Evolutionary conservation across 2,329 filamentous ascomycete genomes (phyloP).

Genomic region (Metarhizium rileyi): DNA sequence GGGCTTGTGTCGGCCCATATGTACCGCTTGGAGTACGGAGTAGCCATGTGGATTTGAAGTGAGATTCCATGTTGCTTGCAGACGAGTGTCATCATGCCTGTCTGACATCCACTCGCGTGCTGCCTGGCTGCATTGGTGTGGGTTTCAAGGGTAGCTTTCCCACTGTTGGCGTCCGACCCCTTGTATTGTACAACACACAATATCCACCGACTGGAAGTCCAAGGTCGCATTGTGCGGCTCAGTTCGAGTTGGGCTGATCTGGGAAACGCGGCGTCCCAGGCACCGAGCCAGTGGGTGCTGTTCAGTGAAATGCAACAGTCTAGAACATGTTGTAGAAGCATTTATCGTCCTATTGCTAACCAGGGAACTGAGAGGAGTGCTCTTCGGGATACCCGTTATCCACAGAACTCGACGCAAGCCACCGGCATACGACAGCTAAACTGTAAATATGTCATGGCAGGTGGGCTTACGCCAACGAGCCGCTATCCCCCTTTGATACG

Average conservation of each 20-base stretch:
- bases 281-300: neutral
- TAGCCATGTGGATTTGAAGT: neutral
- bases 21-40: neutral
- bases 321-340: too few species aligned
- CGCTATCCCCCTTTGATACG: neutral
- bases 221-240: neutral
- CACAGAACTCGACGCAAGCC: neutral
- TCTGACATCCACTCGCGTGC: too few species aligned
- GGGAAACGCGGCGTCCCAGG: neutral
- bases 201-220: neutral
- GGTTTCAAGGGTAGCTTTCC: too few species aligned
- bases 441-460: neutral
- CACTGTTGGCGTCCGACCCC: neutral
- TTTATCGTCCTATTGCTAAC: too few species aligned
- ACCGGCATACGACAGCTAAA: neutral
- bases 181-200: neutral
- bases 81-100: too few species aligned
- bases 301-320: too few species aligned
- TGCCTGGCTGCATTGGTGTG: too few species aligned
- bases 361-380: neutral
- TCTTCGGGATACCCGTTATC: neutral
- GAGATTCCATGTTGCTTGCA: too few species aligned
- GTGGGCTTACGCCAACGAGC: neutral
- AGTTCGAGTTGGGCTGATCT: neutral
- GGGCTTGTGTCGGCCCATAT: neutral